Base-by-base conservation (phyloP, 768 basidiomycete species). In the Tulasnella sp. region DNA sequence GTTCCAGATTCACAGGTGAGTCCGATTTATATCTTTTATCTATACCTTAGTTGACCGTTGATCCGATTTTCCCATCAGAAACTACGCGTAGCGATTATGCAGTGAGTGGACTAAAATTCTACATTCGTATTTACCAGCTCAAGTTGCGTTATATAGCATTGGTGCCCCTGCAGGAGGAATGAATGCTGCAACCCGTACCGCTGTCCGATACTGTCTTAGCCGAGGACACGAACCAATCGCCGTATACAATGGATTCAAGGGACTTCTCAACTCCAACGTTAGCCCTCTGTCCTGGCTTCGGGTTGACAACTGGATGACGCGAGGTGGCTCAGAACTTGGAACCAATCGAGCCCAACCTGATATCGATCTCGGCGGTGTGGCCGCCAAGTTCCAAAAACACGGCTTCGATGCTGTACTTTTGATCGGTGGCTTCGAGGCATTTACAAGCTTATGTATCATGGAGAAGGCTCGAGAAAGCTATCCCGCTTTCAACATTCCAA, bases 151-250 rank as follows among this genome's bases (percentile, higher is more conserved):
- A 29, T 37, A 32, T 58, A 93, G 91, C 61, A 81, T 91, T 61
- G 93, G 95, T 45, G 95, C 95, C 1, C 93, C 95, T 4, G 95
- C 95, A 2, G 93, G 93, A 40, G 95, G 95, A 7, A 96, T 98
- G 89, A 98, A 98, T 63, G 92, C 95, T 1, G 95, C 93, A 0
- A 95, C 90, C 1, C 84, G 93, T 35, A 83, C 91, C 24, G 90
- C 88, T 5, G 90, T 86, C 19, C 82, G 95, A 9, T 96, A 90
- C 69, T 96, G 91, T 64, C 69, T 90, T 56, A 77, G 79, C 48
- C 86, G 90, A 63, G 93, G 95, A 5, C 95, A 99, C 64, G 83
- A 74, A 22, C 83, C 92, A n/a, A 71, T 96, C 34, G 89, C 81
- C 0, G 77, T 99, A 53, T 81, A 93, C 69, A 99, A 96, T 62